Percentiles rank a stretch among this genome's conserved stretches.
These are phyloP conservation scores for Didymella exigua DNA, from an alignment of 2,329 filamentous ascomycete genomes.

Conservation along the genomic window DNA sequence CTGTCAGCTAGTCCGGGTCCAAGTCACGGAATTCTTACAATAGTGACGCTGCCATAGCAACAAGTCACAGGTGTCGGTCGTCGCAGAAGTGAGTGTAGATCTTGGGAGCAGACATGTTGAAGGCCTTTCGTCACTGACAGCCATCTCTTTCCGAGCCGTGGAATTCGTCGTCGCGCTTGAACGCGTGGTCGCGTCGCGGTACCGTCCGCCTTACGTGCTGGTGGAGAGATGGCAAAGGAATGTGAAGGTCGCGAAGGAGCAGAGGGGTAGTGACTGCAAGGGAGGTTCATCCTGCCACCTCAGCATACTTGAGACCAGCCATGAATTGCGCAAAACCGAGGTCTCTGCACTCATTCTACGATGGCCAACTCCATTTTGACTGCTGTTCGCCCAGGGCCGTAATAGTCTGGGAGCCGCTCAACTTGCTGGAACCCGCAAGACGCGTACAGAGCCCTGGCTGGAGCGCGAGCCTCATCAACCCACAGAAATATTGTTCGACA, in stretches of 20 bases:
- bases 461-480: constrained; percentile 56
- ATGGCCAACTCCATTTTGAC: constrained; percentile 39
- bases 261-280: constrained; percentile 38
- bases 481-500: constrained; percentile 57
- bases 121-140: constrained; percentile 32
- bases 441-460: constrained; percentile 54
- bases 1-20: neutral
- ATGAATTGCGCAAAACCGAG: constrained; percentile 1
- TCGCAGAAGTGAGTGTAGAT: constrained; percentile 15
- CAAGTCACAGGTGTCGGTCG: constrained; percentile 17
- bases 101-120: constrained; percentile 25
- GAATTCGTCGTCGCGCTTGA: constrained; percentile 36
- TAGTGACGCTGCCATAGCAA: constrained; percentile 21
- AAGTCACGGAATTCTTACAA: constrained; percentile 20
- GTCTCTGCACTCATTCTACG: constrained; percentile 18
- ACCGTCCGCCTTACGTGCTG: constrained; percentile 31
- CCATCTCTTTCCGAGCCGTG: constrained; percentile 39
- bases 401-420: constrained; percentile 57
- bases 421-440: constrained; percentile 54
- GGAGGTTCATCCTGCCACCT: constrained; percentile 34
- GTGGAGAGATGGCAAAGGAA: constrained; percentile 31
- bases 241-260: constrained; percentile 25
- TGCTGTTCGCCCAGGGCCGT: constrained; percentile 55
- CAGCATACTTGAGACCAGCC: constrained; percentile 24
- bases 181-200: constrained; percentile 32